These are phyloP conservation scores for Pterocarpus macrocarpus DNA, from an alignment of 306 rosid genomes.

Conservation along the genomic window DNA sequence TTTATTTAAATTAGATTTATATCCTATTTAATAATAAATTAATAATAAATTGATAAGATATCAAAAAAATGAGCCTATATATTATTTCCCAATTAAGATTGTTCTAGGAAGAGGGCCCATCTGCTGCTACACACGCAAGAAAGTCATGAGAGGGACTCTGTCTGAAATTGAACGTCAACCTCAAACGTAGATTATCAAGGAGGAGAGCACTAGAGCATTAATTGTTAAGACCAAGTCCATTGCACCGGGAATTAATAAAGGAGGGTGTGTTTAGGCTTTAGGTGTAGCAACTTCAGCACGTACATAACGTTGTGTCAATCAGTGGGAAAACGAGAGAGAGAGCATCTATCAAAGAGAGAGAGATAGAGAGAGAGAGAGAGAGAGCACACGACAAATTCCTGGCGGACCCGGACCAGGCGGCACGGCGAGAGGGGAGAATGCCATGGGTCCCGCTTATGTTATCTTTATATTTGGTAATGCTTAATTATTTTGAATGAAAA, in stretches of 20 bases:
- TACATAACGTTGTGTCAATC: neutral
- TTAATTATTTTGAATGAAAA: no score
- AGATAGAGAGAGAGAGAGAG: neutral
- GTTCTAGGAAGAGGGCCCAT: constrained; percentile 15
- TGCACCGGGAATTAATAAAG: constrained; percentile 6
- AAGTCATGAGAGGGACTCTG: constrained; percentile 36
- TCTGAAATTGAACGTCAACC: constrained; percentile 21
- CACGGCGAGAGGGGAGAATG: neutral
- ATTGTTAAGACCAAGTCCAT: constrained; percentile 12
- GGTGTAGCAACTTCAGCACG: neutral
- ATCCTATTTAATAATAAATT: no score
- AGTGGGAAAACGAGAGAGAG: neutral
- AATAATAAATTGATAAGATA: no score
- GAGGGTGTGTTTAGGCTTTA: neutral
- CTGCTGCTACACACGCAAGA: neutral
- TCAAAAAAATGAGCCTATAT: no score
- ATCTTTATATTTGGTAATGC: no score
- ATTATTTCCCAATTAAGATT: no score
- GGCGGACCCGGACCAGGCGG: neutral
- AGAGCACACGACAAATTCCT: neutral
- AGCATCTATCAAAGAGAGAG: no score
- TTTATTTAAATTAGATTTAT: no score
- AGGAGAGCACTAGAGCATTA: no score
- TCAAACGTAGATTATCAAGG: neutral
- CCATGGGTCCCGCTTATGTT: neutral